Evolutionary conservation across 2,329 filamentous ascomycete species (phyloP).

Genomic region (Eurotiales sp.): DNA sequence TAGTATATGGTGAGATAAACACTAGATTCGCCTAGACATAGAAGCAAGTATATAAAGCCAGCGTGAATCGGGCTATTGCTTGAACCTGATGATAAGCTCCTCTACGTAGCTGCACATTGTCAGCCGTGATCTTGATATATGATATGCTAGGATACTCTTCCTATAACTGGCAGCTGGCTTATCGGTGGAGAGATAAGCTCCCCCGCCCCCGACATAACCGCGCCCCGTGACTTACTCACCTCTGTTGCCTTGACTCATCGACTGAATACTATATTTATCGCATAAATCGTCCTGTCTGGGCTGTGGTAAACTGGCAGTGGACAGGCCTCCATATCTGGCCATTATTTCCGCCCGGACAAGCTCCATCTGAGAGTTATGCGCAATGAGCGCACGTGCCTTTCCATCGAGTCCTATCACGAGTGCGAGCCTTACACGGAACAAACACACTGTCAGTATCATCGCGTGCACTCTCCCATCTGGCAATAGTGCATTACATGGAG

Average conservation of each 20-base stretch:
- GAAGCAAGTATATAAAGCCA: too few relatives aligned
- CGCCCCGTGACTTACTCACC: not conserved
- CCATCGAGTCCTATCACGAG: not conserved
- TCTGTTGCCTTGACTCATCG: too few relatives aligned
- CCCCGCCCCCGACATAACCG: conserved; percentile 11
- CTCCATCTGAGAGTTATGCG: not conserved
- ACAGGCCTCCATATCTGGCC: not conserved
- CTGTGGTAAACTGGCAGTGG: not conserved
- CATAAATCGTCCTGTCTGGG: not conserved
- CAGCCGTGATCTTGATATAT: too few relatives aligned
- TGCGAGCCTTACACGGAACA: not conserved
- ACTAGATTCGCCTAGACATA: too few relatives aligned
- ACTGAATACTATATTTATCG: not conserved
- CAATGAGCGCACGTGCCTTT: conserved; percentile 8
- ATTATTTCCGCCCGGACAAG: not conserved
- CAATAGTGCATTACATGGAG: not conserved
- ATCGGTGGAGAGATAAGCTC: too few relatives aligned
- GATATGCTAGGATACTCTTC: too few relatives aligned
- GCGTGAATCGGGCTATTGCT: too few relatives aligned
- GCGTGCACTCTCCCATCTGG: not conserved
- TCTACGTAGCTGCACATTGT: too few relatives aligned
- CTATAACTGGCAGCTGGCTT: too few relatives aligned
- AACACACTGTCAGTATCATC: not conserved
- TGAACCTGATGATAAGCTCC: too few relatives aligned
- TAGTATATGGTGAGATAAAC: too few relatives aligned